Base-by-base conservation (phyloP, 2,329 filamentous ascomycete species). In the Microdochium paspali region DNA sequence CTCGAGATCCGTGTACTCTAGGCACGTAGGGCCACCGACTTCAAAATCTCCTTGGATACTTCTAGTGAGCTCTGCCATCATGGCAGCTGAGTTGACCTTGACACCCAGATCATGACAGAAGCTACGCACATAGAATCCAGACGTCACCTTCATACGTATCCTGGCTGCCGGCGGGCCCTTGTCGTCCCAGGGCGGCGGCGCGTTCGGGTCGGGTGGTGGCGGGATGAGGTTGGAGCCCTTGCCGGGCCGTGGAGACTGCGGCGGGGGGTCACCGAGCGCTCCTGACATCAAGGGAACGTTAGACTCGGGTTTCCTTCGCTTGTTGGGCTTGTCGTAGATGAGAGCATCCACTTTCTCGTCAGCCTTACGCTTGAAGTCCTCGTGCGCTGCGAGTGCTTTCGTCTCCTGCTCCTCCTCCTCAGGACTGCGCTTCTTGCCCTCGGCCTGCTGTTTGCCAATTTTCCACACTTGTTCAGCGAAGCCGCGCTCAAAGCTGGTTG, bases 41-140 rank as follows among this genome's bases (percentile, higher is more conserved):
- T 78, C 76, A 58, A 94, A 97, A 51, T 89, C 80, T 18, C 82
- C 87, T 66, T 98, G 93, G 46, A 86, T 80, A 3, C 81, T 85
- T 47, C 93, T 84, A 48, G 85, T 77, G 20, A 98, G 78, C 56
- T 86, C 82, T 21, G 87, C 81, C 91, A 98, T 97, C 54, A 93
- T 74, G 28, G 79, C 93, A 23, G 87, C 82, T 12, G 89, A 95
- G 46, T 79, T 82, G 13, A 96, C 75, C 55, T 88, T 89, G 54
- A 82, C 73, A 21, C 91, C 93, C 3, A 98, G 76, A 59, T 98
- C 93, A 62, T 97, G 90, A 57, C 89, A 90, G 56, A 98, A 81
- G 49, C 87, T 94, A 52, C 93, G 85, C 13, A 98, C 90, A 65
- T 98, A 98, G 73, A 96, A 98, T 32, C 93, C 93, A 0, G 90